A percentile compares a stretch with the other conserved stretches of the same genome.
phyloP scores from a whole-genome alignment of 164 flowering plant genomes.

The Brasenia schreberi region DNA sequence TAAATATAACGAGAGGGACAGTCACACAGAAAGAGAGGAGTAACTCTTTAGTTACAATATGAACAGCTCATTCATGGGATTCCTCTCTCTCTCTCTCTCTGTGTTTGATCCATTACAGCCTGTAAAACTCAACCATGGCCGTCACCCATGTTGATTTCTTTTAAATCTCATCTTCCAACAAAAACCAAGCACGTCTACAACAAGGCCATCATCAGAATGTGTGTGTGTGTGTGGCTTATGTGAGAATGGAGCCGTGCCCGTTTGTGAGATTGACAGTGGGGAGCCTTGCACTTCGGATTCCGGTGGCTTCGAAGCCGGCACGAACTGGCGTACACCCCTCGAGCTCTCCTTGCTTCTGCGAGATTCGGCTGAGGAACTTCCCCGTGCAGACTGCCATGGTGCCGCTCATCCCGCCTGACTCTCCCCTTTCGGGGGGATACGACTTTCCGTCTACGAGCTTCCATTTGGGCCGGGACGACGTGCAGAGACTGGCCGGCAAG shows the following conservation, averaged over 20 bases:
- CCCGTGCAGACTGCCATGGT: constrained; percentile 44
- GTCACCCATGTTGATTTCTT: neutral
- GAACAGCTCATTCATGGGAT: neutral
- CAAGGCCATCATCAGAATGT: neutral
- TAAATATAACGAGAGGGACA: neutral
- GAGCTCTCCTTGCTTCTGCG: constrained; percentile 63
- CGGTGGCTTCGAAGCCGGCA: constrained; percentile 48
- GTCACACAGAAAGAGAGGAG: neutral
- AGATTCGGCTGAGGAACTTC: constrained; percentile 41
- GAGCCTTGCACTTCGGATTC: constrained; percentile 51
- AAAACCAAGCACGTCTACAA: neutral
- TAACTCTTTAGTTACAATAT: neutral
- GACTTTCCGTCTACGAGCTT: constrained; percentile 37
- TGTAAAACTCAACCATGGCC: neutral
- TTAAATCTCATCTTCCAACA: neutral
- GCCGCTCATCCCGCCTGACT: constrained; percentile 32
- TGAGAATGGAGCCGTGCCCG: constrained; percentile 67
- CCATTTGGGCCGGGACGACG: constrained; percentile 50
- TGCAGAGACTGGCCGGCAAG: constrained; percentile 34
- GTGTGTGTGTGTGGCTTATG: neutral
- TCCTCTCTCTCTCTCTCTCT: too few species aligned
- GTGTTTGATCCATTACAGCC: neutral
- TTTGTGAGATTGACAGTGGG: constrained; percentile 59
- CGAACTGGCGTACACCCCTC: constrained; percentile 58
- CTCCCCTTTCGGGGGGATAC: constrained; percentile 20